These are phyloP conservation scores for Entoloma clypeatum DNA, from an alignment of 1,284 basidiomycete genomes.

Conservation along the genomic window DNA sequence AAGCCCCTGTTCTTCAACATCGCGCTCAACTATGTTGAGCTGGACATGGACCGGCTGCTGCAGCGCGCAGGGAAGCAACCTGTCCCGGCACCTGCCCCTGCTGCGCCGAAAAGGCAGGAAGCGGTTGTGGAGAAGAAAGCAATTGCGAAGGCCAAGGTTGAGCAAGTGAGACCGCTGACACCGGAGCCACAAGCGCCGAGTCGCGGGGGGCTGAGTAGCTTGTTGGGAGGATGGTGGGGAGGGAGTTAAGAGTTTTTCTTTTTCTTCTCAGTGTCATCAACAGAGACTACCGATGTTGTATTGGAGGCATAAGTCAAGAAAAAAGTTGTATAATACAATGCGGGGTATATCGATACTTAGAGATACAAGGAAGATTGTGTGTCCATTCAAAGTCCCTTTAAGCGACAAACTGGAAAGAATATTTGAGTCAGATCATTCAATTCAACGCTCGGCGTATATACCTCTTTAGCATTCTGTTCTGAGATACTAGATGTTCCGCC, in stretches of 20 bases:
- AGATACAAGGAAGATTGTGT: no score
- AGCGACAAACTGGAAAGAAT: slow-evolving; percentile 1
- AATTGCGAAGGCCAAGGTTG: slow-evolving; percentile 29
- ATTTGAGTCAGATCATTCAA: background rate
- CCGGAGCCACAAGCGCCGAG: slow-evolving; percentile 29
- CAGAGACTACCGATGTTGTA: no score
- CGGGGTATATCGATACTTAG: no score
- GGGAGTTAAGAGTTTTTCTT: no score
- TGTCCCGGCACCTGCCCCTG: slow-evolving; percentile 6
- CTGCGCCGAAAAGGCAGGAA: slow-evolving; percentile 12
- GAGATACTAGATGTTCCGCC: slow-evolving; percentile 53
- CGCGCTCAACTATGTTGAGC: slow-evolving; percentile 87
- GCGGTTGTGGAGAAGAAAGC: slow-evolving; percentile 26
- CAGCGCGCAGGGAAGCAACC: slow-evolving; percentile 63
- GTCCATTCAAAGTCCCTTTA: no score
- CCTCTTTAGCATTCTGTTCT: slow-evolving; percentile 45
- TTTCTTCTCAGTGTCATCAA: no score
- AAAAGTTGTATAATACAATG: no score
- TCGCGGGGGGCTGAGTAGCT: slow-evolving; percentile 37
- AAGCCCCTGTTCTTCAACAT: slow-evolving; percentile 92
- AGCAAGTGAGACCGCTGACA: slow-evolving; percentile 28
- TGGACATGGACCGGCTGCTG: slow-evolving; percentile 77
- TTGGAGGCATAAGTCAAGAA: no score
- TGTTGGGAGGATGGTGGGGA: slow-evolving; percentile 49
- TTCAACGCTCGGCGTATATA: slow-evolving; percentile 27